phyloP scores from a whole-genome alignment of 2,329 filamentous ascomycete species.

The Aspergillus amoenus region DNA sequence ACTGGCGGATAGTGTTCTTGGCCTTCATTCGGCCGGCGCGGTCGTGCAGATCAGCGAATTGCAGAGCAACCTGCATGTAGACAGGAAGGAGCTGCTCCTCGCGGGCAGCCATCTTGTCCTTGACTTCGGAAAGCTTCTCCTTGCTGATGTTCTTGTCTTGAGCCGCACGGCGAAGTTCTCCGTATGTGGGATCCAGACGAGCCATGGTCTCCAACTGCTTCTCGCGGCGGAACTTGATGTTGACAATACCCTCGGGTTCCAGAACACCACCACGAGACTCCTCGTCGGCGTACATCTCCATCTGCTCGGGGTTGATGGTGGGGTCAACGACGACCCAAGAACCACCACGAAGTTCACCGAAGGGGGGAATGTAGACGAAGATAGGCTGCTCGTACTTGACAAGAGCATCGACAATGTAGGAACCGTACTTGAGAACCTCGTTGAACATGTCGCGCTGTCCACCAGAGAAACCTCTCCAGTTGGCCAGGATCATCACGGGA shows the following conservation, averaged over 20 bases:
- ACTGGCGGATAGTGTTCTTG: slow-evolving; percentile 86
- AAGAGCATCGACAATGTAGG: slow-evolving; percentile 96
- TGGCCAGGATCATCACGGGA: slow-evolving; percentile 97
- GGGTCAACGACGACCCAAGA: slow-evolving; percentile 99
- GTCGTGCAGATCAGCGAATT: slow-evolving; percentile 97
- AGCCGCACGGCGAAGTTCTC: slow-evolving; percentile 76
- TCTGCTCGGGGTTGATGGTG: slow-evolving; percentile 91
- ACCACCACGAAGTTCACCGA: slow-evolving; percentile 94
- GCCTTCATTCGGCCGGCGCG: slow-evolving; percentile 97
- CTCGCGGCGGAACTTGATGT: slow-evolving; percentile 97
- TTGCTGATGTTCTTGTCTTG: slow-evolving; percentile 65
- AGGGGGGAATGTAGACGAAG: slow-evolving; percentile 98
- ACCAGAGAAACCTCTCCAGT: slow-evolving; percentile 99
- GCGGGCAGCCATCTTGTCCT: slow-evolving; percentile 77
- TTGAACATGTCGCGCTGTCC: slow-evolving; percentile 99
- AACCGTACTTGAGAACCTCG: slow-evolving; percentile 98
- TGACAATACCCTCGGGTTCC: slow-evolving; percentile 95
- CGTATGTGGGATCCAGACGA: slow-evolving; percentile 82
- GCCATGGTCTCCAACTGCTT: slow-evolving; percentile 98
- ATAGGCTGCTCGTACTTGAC: slow-evolving; percentile 98
- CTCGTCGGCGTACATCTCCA: slow-evolving; percentile 99
- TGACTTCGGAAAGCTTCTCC: slow-evolving; percentile 75
- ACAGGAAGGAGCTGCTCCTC: slow-evolving; percentile 89
- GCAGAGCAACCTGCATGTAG: slow-evolving; percentile 91
- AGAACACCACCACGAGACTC: slow-evolving; percentile 95